Percentiles rank a stretch among this genome's conserved stretches.
Conservation (phyloP, 2,329 filamentous ascomycete genomes). For the Ophiostoma tasmaniense region DNA sequence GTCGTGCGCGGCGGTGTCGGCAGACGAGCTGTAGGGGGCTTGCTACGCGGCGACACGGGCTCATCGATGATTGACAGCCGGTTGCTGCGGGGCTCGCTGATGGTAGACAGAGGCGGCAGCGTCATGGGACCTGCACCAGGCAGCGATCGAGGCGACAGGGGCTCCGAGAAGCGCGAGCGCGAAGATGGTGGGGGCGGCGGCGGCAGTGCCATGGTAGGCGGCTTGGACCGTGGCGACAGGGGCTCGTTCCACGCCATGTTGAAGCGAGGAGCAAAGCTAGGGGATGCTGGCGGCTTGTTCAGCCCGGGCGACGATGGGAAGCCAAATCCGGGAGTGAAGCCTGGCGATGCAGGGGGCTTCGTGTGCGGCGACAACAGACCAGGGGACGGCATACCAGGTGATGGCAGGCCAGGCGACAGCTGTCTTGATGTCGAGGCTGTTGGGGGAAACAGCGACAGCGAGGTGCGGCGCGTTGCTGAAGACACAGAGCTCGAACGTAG, state of each 20-base stretch:
- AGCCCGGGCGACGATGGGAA: background rate
- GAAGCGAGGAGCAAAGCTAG: background rate
- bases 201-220: conserved; percentile 5
- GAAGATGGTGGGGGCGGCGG: background rate
- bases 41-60: background rate
- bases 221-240: conserved; percentile 8
- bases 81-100: background rate
- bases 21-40: background rate
- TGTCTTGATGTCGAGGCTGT: background rate
- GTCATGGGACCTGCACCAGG: background rate
- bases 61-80: background rate
- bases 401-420: background rate
- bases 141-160: background rate
- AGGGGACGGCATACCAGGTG: background rate
- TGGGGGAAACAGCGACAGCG: conserved; percentile 1
- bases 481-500: background rate
- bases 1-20: background rate
- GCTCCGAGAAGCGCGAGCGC: background rate
- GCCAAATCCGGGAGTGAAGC: background rate
- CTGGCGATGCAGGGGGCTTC: background rate
- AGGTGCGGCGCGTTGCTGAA: background rate
- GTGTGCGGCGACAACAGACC: background rate
- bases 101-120: background rate
- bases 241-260: background rate
- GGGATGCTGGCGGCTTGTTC: background rate